Percentiles rank a stretch among this genome's conserved stretches.
Evolutionary conservation across 2,329 filamentous ascomycete genomes (phyloP).

Genomic region (Didymella glomerata): DNA sequence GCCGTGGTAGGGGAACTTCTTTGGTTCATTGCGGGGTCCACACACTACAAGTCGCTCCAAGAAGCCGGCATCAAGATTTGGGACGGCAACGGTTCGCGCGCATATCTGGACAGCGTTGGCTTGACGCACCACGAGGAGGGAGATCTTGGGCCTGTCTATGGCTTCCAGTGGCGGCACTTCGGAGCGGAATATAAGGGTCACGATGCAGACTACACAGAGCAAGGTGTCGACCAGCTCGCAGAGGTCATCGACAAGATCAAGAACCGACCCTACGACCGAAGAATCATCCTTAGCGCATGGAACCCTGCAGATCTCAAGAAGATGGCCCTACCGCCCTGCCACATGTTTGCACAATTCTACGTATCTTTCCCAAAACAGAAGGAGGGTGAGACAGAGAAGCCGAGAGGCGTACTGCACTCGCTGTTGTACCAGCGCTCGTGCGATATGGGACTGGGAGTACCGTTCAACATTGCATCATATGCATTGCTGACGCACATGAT

Average conservation of each 20-base stretch:
- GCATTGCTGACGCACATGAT: conserved; percentile 95
- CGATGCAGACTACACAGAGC: conserved; percentile 80
- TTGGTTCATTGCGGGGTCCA: conserved; percentile 91
- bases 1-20: conserved; percentile 92
- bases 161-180: conserved; percentile 99
- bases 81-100: conserved; percentile 94
- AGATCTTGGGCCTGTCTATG: conserved; percentile 94
- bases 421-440: conserved; percentile 92
- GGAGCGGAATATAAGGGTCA: conserved; percentile 79
- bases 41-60: conserved; percentile 78
- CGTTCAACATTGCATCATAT: conserved; percentile 97
- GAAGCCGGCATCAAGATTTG: conserved; percentile 92
- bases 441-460: conserved; percentile 96
- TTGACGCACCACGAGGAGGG: conserved; percentile 82
- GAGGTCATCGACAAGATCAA: conserved; percentile 88
- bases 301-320: conserved; percentile 84
- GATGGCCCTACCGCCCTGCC: conserved; percentile 94
- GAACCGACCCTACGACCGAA: conserved; percentile 83
- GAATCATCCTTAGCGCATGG: conserved; percentile 93
- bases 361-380: conserved; percentile 71
- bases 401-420: conserved; percentile 79
- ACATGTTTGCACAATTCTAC: conserved; percentile 98
- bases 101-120: conserved; percentile 86
- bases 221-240: conserved; percentile 92
- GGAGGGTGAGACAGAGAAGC: conserved; percentile 42